A percentile compares a stretch with the other conserved stretches of the same genome.
phyloP scores from a whole-genome alignment of 345 rosid species.

The Aegle marmelos region DNA sequence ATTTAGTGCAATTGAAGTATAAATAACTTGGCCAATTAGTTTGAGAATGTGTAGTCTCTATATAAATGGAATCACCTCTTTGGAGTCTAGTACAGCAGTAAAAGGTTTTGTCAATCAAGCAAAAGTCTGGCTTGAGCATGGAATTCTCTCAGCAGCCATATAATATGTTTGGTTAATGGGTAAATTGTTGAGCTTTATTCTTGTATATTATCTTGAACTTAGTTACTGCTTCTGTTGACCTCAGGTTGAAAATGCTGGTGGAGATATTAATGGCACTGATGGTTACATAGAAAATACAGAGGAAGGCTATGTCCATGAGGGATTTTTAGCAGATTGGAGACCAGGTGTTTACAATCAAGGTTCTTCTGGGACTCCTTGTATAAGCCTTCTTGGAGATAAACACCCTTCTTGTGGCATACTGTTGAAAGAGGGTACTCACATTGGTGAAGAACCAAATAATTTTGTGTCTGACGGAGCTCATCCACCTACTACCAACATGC shows the following conservation, averaged over 20 bases:
- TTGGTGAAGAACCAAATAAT: constrained; percentile 33
- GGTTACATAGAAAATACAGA: constrained; percentile 50
- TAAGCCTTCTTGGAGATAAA: constrained; percentile 28
- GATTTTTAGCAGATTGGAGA: constrained; percentile 83
- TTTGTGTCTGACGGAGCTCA: constrained; percentile 31
- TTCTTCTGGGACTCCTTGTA: constrained; percentile 27
- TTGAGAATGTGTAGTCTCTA: neutral
- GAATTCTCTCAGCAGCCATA: neutral
- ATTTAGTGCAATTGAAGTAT: neutral
- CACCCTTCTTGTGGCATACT: constrained; percentile 23
- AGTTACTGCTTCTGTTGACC: constrained; percentile 4
- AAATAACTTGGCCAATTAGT: neutral
- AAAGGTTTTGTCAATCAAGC: neutral
- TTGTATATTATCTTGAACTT: constrained; percentile 8
- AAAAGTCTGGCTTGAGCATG: neutral
- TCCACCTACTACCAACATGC: constrained; percentile 25
- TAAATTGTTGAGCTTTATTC: constrained; percentile 13
- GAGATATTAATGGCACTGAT: constrained; percentile 53
- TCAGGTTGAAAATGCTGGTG: constrained; percentile 41
- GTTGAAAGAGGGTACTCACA: constrained; percentile 17
- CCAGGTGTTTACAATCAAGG: constrained; percentile 41
- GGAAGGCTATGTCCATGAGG: constrained; percentile 81
- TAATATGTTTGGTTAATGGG: neutral
- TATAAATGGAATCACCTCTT: neutral
- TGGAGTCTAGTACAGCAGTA: neutral